A percentile compares a stretch with the other conserved stretches of the same genome.
Evolutionary conservation across 2,329 filamentous ascomycete genomes (phyloP).

Genomic region (Paecilomyces sp.): DNA sequence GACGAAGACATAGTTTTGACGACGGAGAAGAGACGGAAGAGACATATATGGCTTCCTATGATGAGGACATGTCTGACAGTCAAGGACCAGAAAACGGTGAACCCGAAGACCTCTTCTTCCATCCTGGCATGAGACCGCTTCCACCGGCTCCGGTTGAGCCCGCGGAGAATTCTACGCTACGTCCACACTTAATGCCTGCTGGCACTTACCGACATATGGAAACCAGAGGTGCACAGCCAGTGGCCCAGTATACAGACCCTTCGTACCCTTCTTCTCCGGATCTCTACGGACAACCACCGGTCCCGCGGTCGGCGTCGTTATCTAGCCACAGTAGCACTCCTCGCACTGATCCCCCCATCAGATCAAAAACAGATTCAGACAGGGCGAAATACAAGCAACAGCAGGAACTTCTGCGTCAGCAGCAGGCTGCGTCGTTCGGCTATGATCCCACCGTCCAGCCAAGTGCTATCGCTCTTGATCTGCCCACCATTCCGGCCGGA

Average conservation of each 20-base stretch:
- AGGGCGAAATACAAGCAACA: constrained; percentile 48
- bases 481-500: constrained; percentile 73
- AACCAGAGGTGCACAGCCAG: constrained; percentile 30
- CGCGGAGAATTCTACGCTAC: constrained; percentile 37
- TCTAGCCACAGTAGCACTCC: constrained; percentile 76
- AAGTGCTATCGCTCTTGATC: constrained; percentile 60
- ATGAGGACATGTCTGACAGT: constrained; percentile 42
- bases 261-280: constrained; percentile 41
- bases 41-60: constrained; percentile 49
- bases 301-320: constrained; percentile 72
- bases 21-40: constrained; percentile 79
- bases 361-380: constrained; percentile 91
- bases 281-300: constrained; percentile 43
- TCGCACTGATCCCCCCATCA: constrained; percentile 69
- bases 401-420: constrained; percentile 46
- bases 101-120: constrained; percentile 87
- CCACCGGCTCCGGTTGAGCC: constrained; percentile 57
- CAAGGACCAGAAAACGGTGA: constrained; percentile 65
- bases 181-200: constrained; percentile 44
- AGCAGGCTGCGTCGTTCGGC: constrained; percentile 34
- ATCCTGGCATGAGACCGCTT: constrained; percentile 67
- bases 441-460: constrained; percentile 48
- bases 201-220: constrained; percentile 53
- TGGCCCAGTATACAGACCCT: constrained; percentile 30
- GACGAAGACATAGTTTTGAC: constrained; percentile 75